A percentile compares a stretch with the other conserved stretches of the same genome.
Evolutionary conservation across 176 grass and related monocot species (phyloP).

Genomic region (Triticum aestivum): IWGSC_CS_RefSeq_v2.1 NC_057804.1:447996299-447996798

Average conservation of each 20-base stretch:
- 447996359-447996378: not conserved
- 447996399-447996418: constrained; percentile 60
- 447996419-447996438: constrained; percentile 88
- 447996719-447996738: constrained; percentile 49
- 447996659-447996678: constrained; percentile 88
- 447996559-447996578: constrained; percentile 89
- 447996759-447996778: constrained; percentile 68
- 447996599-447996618: constrained; percentile 56
- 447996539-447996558: constrained; percentile 65
- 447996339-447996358: not conserved
- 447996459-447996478: constrained; percentile 84
- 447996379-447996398: not conserved
- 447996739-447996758: constrained; percentile 78
- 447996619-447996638: constrained; percentile 77
- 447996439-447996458: constrained; percentile 71
- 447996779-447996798: constrained; percentile 75
- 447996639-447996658: constrained; percentile 96
- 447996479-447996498: constrained; percentile 87
- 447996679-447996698: constrained; percentile 80
- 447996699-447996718: constrained; percentile 67
- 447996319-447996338: not conserved
- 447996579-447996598: constrained; percentile 83
- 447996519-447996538: constrained; percentile 83
- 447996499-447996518: constrained; percentile 96
- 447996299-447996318: constrained; percentile 75